Base-by-base conservation (phyloP, 768 basidiomycete species). In the Phylloporus sp. region DNA sequence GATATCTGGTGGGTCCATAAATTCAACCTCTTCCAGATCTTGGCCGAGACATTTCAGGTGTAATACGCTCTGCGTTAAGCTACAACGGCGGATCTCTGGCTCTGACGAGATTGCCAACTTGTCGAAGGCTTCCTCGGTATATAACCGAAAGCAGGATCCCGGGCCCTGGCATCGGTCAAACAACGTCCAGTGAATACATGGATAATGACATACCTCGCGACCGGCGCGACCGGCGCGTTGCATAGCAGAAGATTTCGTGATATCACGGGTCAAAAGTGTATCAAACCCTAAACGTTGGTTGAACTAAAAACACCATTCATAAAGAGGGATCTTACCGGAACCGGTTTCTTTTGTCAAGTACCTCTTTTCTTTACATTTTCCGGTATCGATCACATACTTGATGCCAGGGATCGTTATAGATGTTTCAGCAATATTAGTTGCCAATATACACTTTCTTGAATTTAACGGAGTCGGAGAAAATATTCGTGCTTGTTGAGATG, bases 361-460 rank as follows among this genome's bases (percentile, higher is more conserved):
- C 53, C 86, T 79, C 70, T 95, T 97, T 72, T 97, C 95, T 69
- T 98, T 99, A 64, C 88, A 91, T 67, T 94, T 88, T 2, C 97
- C 97, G 0, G 92, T 88, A 70, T 99, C 97, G 34, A 99, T 90
- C 7, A 99, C 95, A 68, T 91, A 98, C 61, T 82, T 87, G 50
- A 99, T 85, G 0, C 94, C 94, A 4, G 95, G 93, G 63, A 99
- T 97, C 13, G 97, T 98, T 65, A 99, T 92, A 12, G 89, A 91
- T 0, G 97, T 98, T 70, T 99, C 97, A 11, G 97, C 97, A 52
- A 99, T 95, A 69, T 98, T 99, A 16, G 97, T 99, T 2, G 97
- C 88, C 34, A 99, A 76, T 56, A 99, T 92, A 70, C 94, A 89
- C 70, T 97, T 95, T 50, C 97, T 82, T 2, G 80, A 81, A 47